These are phyloP conservation scores for Nothophaeocryptopus gaeumannii DNA, from an alignment of 2,329 filamentous ascomycete genomes.

Conservation along the genomic window DNA sequence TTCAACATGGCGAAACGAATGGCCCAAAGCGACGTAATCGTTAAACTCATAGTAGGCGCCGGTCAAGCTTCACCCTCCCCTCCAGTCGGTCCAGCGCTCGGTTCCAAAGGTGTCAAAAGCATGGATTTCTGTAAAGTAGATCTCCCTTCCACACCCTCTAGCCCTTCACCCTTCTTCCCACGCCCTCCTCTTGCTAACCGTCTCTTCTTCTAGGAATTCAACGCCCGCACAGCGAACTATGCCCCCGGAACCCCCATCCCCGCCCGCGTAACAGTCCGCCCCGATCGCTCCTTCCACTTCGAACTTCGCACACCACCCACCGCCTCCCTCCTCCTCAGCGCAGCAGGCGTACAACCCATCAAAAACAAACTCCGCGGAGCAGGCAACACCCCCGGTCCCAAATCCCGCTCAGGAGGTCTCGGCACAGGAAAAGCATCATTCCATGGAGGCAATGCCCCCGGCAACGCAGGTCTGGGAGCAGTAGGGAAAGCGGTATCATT, in stretches of 20 bases:
- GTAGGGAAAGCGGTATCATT: conserved; percentile 77
- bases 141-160: conserved; percentile 21
- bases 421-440: conserved; percentile 38
- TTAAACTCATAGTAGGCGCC: conserved; percentile 96
- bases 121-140: conserved; percentile 98
- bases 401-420: conserved; percentile 37
- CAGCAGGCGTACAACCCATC: conserved; percentile 71
- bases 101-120: conserved; percentile 96
- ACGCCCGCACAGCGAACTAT: conserved; percentile 69
- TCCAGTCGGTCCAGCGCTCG: conserved; percentile 91
- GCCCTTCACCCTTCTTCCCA: neutral
- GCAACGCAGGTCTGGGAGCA: conserved; percentile 68
- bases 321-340: conserved; percentile 80
- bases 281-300: conserved; percentile 90
- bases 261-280: conserved; percentile 84
- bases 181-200: neutral
- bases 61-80: conserved; percentile 93
- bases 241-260: conserved; percentile 80
- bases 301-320: conserved; percentile 89
- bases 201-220: conserved; percentile 22
- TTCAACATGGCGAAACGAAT: conserved; percentile 57
- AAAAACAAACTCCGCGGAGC: conserved; percentile 76
- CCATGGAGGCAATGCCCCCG: conserved; percentile 24
- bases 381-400: conserved; percentile 49
- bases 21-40: conserved; percentile 65